Conservation (phyloP, 192 early-diverging fungal genomes). For the Haplosporangium gracile region DNA sequence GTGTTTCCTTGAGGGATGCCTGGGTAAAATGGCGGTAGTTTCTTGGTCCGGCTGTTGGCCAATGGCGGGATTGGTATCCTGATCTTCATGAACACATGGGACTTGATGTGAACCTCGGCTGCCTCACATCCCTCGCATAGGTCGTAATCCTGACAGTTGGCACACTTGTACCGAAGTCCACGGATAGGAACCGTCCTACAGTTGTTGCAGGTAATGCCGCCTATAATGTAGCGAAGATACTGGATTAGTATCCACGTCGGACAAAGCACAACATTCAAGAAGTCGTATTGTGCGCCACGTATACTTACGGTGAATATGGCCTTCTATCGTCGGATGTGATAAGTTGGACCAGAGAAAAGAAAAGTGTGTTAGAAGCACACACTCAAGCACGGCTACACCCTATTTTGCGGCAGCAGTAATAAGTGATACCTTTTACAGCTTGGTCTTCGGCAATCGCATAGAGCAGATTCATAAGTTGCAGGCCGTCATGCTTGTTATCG, state of each 20-base stretch:
- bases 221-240: slow-evolving; percentile 23
- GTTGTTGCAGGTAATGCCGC: slow-evolving; percentile 94
- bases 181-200: slow-evolving; percentile 90
- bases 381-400: background rate
- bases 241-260: slow-evolving; percentile 28
- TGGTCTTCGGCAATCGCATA: slow-evolving; percentile 92
- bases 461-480: slow-evolving; percentile 82
- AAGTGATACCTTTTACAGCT: slow-evolving; percentile 77
- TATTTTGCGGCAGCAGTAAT: background rate
- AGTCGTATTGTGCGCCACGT: background rate
- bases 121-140: slow-evolving; percentile 94
- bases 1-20: slow-evolving; percentile 59
- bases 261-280: background rate
- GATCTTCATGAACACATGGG: slow-evolving; percentile 94
- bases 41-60: slow-evolving; percentile 80
- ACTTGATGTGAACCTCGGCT: slow-evolving; percentile 76
- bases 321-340: slow-evolving; percentile 47
- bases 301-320: slow-evolving; percentile 69
- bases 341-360: background rate
- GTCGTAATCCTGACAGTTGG: slow-evolving; percentile 94
- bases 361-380: background rate
- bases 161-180: slow-evolving; percentile 93
- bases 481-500: slow-evolving; percentile 67
- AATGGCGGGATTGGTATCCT: slow-evolving; percentile 92
- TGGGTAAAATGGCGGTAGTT: slow-evolving; percentile 85